These are phyloP conservation scores for Colletotrichum eleusines DNA, from an alignment of 2,329 filamentous ascomycete genomes.

Conservation along the genomic window DNA sequence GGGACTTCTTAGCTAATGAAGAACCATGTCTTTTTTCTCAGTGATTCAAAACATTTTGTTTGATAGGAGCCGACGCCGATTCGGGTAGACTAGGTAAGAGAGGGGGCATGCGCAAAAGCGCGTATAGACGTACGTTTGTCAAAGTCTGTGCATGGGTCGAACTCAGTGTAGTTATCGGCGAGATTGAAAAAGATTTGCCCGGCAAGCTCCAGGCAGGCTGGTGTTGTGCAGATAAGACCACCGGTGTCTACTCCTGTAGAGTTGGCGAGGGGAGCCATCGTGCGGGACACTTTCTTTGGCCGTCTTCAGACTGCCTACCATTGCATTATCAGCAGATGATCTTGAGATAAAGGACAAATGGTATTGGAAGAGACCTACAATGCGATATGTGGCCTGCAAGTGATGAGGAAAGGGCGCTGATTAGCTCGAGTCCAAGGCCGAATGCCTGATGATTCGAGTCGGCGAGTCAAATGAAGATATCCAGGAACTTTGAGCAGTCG, in stretches of 20 bases:
- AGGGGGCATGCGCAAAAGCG: too few relatives aligned
- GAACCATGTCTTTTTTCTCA: too few relatives aligned
- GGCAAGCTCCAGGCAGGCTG: slow-evolving; percentile 48
- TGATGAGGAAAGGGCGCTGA: too few relatives aligned
- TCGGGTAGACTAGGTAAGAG: not conserved
- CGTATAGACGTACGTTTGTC: slow-evolving; percentile 58
- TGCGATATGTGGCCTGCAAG: too few relatives aligned
- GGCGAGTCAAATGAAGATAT: too few relatives aligned
- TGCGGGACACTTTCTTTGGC: not conserved
- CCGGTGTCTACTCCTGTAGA: not conserved
- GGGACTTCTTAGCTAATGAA: not conserved
- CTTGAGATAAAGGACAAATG: too few relatives aligned
- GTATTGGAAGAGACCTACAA: too few relatives aligned
- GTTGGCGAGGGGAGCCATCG: not conserved
- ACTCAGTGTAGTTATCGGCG: slow-evolving; percentile 62
- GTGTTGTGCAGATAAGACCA: slow-evolving; percentile 42
- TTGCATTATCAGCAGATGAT: too few relatives aligned
- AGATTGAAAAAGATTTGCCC: slow-evolving; percentile 47
- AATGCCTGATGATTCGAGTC: not conserved
- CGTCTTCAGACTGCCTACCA: not conserved
- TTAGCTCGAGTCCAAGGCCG: too few relatives aligned
- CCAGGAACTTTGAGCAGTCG: not conserved
- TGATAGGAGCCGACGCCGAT: not conserved
- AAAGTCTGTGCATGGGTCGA: slow-evolving; percentile 77
- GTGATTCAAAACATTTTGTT: not conserved